Base-by-base conservation (phyloP, 2,329 filamentous ascomycete species). In the Westerdykella ornata region DNA sequence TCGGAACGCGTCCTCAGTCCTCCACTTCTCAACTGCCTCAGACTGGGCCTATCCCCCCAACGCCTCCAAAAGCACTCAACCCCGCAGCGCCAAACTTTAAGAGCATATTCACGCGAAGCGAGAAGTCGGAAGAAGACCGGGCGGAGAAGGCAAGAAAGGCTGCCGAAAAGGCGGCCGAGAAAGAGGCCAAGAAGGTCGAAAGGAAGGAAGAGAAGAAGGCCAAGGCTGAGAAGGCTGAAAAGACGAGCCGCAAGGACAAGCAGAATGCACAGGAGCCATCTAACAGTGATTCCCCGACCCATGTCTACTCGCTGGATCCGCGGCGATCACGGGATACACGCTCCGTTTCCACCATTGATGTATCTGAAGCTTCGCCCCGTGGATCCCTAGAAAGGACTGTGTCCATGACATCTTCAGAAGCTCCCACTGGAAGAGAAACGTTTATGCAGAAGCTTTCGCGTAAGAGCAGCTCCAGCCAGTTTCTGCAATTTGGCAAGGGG, bases 31-130 rank as follows among this genome's bases (percentile, higher is more conserved):
- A 62, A 28, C 56, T 62, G 47, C 55, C 56, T 15, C 49, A 52
- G 9, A 38, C 68, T 29, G 59, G 29, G 46, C 67, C 39, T 62
- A 64, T 56, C 52, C 68, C 39, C 58, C 72, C 31, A 71, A 81
- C 66, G 55, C 80, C 35, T 75, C 63, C 63, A 0, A 65, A 60
- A 9, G 53, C 76, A 53, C 74, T 97, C 19, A 97, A 98, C 56
- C 92, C 92, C 6, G 79, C 86, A 5, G 92, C 90, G 0, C 89
- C 89, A 7, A 86, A 84, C 1, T 97, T 33, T 33, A 90, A 84
- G 66, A 82, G 76, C 8, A 76, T 81, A 29, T 78, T 92, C 44
- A 48, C 48, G 1, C 53, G 56, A 3, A 59, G 59, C 36, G 59
- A 63, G 45, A 60, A 54, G 13, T 41, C 37, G 20, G 57, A 60